A percentile compares a stretch with the other conserved stretches of the same genome.
These are phyloP conservation scores for Melanogaster broomeanus DNA, from an alignment of 768 basidiomycete species.

Conservation along the genomic window DNA sequence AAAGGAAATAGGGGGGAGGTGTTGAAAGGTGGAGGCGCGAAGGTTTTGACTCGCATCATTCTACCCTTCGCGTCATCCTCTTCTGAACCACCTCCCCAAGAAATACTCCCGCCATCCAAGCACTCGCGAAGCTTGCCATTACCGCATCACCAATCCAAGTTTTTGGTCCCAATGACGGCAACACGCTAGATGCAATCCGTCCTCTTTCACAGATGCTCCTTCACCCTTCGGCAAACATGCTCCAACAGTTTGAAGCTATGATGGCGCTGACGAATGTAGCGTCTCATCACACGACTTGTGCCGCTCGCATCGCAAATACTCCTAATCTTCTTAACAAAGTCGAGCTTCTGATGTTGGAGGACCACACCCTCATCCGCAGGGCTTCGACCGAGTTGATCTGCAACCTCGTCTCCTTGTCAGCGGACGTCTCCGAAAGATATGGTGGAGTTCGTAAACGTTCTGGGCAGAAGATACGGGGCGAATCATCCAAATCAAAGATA, in stretches of 20 bases:
- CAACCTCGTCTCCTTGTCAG: conserved; percentile 82
- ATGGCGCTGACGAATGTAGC: conserved; percentile 98
- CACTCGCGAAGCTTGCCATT: conserved; percentile 89
- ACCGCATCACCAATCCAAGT: conserved; percentile 89
- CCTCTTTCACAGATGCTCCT: conserved; percentile 77
- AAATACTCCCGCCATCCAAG: conserved; percentile 71
- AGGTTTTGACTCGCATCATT: conserved; percentile 60
- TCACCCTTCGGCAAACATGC: conserved; percentile 63
- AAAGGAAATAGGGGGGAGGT: conserved; percentile 76
- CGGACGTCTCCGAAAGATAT: conserved; percentile 75
- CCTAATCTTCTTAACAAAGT: conserved; percentile 63
- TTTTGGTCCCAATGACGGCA: conserved; percentile 82
- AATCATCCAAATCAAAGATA: conserved; percentile 56
- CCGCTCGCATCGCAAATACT: conserved; percentile 63
- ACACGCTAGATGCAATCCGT: conserved; percentile 78
- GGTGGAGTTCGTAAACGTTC: conserved; percentile 39
- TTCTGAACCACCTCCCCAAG: conserved; percentile 23
- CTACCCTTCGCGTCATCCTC: conserved; percentile 44
- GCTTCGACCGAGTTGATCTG: conserved; percentile 91
- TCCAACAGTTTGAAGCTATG: conserved; percentile 89
- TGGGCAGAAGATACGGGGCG: conserved; percentile 45
- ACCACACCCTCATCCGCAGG: conserved; percentile 78
- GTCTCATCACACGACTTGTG: conserved; percentile 66
- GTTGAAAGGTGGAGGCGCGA: conserved; percentile 77
- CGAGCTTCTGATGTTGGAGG: conserved; percentile 78